Percentiles rank a stretch among this genome's conserved stretches.
phyloP scores from a whole-genome alignment of 306 rosid species.

The Quercus ilex region DNA sequence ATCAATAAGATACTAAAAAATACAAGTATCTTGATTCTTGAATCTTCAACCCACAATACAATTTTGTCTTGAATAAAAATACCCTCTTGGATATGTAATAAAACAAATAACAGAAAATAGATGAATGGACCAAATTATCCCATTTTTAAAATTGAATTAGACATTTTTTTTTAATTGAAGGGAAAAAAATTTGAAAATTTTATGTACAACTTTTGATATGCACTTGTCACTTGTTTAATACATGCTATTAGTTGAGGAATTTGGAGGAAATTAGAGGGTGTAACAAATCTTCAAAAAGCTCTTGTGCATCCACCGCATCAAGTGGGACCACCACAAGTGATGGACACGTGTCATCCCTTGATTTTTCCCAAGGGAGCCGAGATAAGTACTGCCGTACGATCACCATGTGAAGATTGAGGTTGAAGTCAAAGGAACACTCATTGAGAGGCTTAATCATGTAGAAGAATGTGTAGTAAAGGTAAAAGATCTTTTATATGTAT shows the following conservation, averaged over 20 bases:
- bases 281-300: slow-evolving; percentile 25
- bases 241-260: slow-evolving; percentile 31
- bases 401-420: slow-evolving; percentile 50
- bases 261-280: slow-evolving; percentile 42
- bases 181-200: no score
- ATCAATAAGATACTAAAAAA: no score
- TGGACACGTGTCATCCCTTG: slow-evolving; percentile 24
- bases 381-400: slow-evolving; percentile 93
- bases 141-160: no score
- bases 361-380: slow-evolving; percentile 57
- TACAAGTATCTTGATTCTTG: no score
- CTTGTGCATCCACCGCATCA: slow-evolving; percentile 26
- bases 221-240: neutral
- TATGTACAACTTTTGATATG: neutral
- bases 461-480: no score
- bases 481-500: no score
- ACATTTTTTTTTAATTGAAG: no score
- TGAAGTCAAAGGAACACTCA: slow-evolving; percentile 58
- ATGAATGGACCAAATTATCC: no score
- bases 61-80: no score
- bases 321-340: slow-evolving; percentile 45
- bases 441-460: slow-evolving; percentile 54
- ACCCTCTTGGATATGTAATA: no score
- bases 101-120: no score
- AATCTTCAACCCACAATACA: no score